A percentile compares a stretch with the other conserved stretches of the same genome.
phyloP scores from a whole-genome alignment of 1,284 basidiomycete species.

The Ustilago vetiveriae region DNA sequence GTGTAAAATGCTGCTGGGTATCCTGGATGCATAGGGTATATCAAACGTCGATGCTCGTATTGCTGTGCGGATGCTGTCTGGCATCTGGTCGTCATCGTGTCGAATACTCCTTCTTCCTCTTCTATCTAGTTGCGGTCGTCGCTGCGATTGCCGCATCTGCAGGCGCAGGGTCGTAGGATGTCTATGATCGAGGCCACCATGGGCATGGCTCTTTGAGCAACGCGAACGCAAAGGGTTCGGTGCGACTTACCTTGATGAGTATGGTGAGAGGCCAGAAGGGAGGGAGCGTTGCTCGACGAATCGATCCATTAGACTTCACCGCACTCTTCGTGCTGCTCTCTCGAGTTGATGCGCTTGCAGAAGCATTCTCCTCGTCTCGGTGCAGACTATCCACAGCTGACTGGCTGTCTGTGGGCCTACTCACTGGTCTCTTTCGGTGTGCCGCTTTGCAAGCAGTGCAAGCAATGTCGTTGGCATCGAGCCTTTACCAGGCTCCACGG shows the following conservation, averaged over 20 bases:
- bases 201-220: constrained; percentile 40
- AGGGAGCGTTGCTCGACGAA: constrained; percentile 7
- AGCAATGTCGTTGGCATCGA: no score
- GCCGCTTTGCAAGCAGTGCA: no score
- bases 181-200: constrained; percentile 45
- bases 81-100: constrained; percentile 30
- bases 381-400: no score
- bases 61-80: not conserved
- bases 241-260: constrained; percentile 53
- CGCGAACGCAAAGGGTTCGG: constrained; percentile 37
- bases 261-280: constrained; percentile 31
- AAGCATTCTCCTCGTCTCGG: no score
- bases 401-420: no score
- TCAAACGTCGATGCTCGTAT: no score
- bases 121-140: not conserved
- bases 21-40: no score
- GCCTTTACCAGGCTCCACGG: no score
- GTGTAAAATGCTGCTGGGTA: no score
- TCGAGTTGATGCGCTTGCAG: no score
- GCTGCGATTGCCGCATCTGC: constrained; percentile 14
- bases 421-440: no score
- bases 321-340: not conserved
- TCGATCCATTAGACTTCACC: constrained; percentile 13
- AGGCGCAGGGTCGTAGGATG: constrained; percentile 19
- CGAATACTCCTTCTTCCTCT: constrained; percentile 22